These are phyloP conservation scores for Pisolithus marmoratus DNA, from an alignment of 768 basidiomycete genomes.

Conservation along the genomic window DNA sequence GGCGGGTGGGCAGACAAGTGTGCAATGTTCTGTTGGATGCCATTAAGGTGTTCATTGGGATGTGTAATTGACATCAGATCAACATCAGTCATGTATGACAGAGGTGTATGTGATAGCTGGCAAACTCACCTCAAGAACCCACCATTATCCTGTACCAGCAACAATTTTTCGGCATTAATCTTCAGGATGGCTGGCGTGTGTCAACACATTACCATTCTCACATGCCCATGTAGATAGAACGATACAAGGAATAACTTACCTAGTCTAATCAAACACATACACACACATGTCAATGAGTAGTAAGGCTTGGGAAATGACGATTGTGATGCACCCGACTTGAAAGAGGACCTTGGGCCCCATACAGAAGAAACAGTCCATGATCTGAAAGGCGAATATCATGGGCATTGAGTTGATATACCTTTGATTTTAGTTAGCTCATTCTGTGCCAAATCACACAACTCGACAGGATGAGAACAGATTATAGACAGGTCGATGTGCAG, in stretches of 20 bases:
- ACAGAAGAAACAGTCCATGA: conserved; percentile 96
- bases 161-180: conserved; percentile 89
- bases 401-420: conserved; percentile 94
- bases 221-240: background rate
- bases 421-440: conserved; percentile 3
- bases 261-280: too few relatives aligned
- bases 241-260: too few relatives aligned
- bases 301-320: background rate
- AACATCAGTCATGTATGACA: too few relatives aligned
- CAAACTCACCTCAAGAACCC: conserved; percentile 81
- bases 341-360: conserved; percentile 99
- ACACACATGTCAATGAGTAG: too few relatives aligned
- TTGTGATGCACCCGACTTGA: conserved; percentile 77
- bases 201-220: conserved; percentile 9
- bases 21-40: too few relatives aligned
- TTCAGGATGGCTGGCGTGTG: conserved; percentile 79
- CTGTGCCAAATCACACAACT: too few relatives aligned
- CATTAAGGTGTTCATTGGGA: too few relatives aligned
- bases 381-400: conserved; percentile 95
- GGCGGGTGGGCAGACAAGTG: too few relatives aligned
- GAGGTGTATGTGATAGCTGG: too few relatives aligned
- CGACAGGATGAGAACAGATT: too few relatives aligned
- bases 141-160: conserved; percentile 95
- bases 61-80: too few relatives aligned
- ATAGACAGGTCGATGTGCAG: too few relatives aligned